These are phyloP conservation scores for Yarrowia sp. DNA, from an alignment of 805 yeast species.

Conservation along the genomic window DNA sequence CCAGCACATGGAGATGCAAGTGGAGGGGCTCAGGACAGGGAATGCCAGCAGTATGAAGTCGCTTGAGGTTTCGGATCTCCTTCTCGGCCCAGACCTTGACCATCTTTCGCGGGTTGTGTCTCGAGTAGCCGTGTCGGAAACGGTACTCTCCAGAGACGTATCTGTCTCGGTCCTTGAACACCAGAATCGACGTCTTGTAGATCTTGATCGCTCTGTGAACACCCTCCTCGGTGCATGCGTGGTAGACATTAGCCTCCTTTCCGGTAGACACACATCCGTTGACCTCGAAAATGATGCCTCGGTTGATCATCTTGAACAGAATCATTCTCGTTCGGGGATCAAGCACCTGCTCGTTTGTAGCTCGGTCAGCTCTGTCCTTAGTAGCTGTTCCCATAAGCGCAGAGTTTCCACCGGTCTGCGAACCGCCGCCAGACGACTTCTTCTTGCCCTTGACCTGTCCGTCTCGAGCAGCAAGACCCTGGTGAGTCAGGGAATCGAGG, in stretches of 20 bases:
- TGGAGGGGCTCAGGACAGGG: conserved; percentile 95
- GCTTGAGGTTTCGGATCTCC: conserved; percentile 87
- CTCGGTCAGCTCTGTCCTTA: conserved; percentile 82
- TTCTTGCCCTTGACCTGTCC: conserved; percentile 19
- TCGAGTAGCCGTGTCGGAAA: conserved; percentile 77
- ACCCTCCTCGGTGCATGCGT: conserved; percentile 50
- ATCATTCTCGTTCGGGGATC: conserved; percentile 92
- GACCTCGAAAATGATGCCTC: conserved; percentile 78
- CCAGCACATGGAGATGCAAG: conserved; percentile 82
- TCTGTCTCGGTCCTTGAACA: conserved; percentile 94
- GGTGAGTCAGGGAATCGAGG: conserved; percentile 25
- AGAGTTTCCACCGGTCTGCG: conserved; percentile 31
- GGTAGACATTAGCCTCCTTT: conserved; percentile 97
- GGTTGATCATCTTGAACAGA: conserved; percentile 73
- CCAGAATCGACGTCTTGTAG: conserved; percentile 91
- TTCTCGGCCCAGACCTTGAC: conserved; percentile 98
- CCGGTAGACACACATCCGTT: conserved; percentile 96
- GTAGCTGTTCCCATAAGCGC: conserved; percentile 28
- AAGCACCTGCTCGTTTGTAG: conserved; percentile 93
- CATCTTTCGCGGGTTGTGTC: conserved; percentile 95
- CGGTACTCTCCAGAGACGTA: conserved; percentile 96
- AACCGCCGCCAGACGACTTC: conserved; percentile 30
- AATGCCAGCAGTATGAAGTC: conserved; percentile 73
- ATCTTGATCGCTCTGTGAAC: conserved; percentile 83
- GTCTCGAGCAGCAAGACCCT: conserved; percentile 21